A percentile compares a stretch with the other conserved stretches of the same genome.
Conservation (phyloP, 345 rosid genomes). For the Lepidium africanum region DNA sequence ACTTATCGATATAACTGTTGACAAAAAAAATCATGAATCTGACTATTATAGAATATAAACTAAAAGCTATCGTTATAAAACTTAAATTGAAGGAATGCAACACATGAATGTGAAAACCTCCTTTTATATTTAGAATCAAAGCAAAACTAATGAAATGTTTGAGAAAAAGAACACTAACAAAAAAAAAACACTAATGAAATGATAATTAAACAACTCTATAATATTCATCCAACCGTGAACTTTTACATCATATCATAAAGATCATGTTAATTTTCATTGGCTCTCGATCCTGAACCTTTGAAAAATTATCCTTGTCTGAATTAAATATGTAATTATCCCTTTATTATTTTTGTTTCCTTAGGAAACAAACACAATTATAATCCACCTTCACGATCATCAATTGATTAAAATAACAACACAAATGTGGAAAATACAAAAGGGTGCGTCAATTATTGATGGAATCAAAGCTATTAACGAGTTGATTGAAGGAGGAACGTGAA, state of each 20-base stretch:
- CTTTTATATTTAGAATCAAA: too few species aligned
- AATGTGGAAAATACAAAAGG: too few species aligned
- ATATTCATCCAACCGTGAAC: background rate
- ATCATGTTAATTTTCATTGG: conserved; percentile 6
- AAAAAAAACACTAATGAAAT: background rate
- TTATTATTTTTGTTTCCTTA: background rate
- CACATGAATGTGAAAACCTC: too few species aligned
- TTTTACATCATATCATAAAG: background rate
- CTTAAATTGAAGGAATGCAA: too few species aligned
- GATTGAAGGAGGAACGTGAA: background rate
- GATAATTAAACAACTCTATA: background rate
- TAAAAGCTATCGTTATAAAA: too few species aligned
- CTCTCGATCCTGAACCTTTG: background rate
- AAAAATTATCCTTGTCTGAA: background rate
- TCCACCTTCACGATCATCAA: too few species aligned
- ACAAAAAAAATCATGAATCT: too few species aligned
- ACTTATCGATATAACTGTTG: too few species aligned
- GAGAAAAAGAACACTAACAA: too few species aligned
- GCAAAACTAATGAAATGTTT: background rate
- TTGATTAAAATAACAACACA: too few species aligned
- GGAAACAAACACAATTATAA: background rate
- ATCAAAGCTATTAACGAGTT: background rate
- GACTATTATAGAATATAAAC: too few species aligned
- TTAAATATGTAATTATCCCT: background rate
- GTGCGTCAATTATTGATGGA: conserved; percentile 12